A percentile compares a stretch with the other conserved stretches of the same genome.
These are phyloP conservation scores for Yamadazyma paraphyllophila DNA, from an alignment of 805 yeast species.

Conservation along the genomic window DNA sequence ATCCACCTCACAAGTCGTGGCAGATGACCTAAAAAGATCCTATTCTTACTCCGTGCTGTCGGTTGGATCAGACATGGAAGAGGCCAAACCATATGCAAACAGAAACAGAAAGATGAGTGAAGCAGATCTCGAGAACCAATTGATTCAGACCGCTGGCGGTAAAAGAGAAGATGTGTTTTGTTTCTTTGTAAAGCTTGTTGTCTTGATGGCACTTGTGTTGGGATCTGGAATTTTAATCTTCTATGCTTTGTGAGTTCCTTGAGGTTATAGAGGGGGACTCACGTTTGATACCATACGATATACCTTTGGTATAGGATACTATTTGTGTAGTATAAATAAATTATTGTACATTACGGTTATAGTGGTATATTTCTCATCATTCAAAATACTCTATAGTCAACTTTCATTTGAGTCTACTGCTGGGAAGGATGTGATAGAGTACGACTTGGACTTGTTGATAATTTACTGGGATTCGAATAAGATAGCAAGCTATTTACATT, in stretches of 20 bases:
- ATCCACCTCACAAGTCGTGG: constrained; percentile 9
- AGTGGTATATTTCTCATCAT: no score
- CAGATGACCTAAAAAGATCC: constrained; percentile 11
- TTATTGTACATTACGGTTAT: no score
- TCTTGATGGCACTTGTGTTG: constrained; percentile 27
- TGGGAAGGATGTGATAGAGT: no score
- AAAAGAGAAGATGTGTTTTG: constrained; percentile 31
- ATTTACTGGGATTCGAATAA: no score
- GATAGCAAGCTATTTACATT: no score
- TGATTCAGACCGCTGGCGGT: constrained; percentile 38
- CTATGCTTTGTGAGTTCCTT: constrained; percentile 24
- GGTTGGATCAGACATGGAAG: constrained; percentile 13
- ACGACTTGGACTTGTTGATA: no score
- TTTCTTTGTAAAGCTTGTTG: constrained; percentile 28
- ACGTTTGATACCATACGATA: no score
- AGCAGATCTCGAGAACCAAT: constrained; percentile 36
- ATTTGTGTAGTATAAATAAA: no score
- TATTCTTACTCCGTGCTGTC: constrained; percentile 14
- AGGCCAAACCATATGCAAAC: constrained; percentile 10
- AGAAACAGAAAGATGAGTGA: constrained; percentile 28
- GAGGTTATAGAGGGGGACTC: neutral
- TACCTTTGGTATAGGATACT: no score
- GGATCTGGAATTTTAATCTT: constrained; percentile 36
- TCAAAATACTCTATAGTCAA: no score
- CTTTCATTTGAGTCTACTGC: no score